A percentile compares a stretch with the other conserved stretches of the same genome.
These are phyloP conservation scores for Parasitella parasitica DNA, from an alignment of 371 early-diverging fungal species.

Conservation along the genomic window DNA sequence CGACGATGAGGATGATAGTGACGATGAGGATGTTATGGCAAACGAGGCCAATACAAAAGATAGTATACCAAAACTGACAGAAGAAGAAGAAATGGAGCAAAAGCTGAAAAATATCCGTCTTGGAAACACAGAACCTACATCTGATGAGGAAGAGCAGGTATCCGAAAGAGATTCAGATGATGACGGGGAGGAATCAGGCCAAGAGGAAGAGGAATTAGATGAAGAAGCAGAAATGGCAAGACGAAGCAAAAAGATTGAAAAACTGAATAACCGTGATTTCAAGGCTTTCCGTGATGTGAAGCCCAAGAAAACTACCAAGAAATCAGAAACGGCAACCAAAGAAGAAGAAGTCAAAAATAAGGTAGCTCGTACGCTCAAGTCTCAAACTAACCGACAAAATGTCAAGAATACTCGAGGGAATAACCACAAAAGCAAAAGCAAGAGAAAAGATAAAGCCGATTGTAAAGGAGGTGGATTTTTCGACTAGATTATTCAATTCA, in stretches of 20 bases:
- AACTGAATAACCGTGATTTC: conserved; percentile 56
- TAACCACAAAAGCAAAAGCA: conserved; percentile 58
- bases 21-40: conserved; percentile 29
- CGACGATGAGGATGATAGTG: conserved; percentile 27
- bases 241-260: conserved; percentile 27
- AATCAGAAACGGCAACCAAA: conserved; percentile 28
- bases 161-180: conserved; percentile 27
- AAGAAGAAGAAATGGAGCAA: conserved; percentile 27
- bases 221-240: conserved; percentile 29
- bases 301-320: conserved; percentile 28
- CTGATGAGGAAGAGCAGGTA: conserved; percentile 30
- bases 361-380: conserved; percentile 52
- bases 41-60: conserved; percentile 38
- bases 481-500: conserved; percentile 26
- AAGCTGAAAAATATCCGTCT: conserved; percentile 37
- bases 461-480: conserved; percentile 38
- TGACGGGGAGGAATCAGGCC: conserved; percentile 28
- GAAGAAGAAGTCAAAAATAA: conserved; percentile 59
- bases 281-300: conserved; percentile 57
- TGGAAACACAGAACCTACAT: conserved; percentile 40
- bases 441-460: conserved; percentile 47
- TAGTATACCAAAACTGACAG: conserved; percentile 27
- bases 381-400: conserved; percentile 33
- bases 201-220: conserved; percentile 31
- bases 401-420: conserved; percentile 34